These are phyloP conservation scores for Lippia alba DNA, from an alignment of 305 asterid genomes.

Conservation along the genomic window DNA sequence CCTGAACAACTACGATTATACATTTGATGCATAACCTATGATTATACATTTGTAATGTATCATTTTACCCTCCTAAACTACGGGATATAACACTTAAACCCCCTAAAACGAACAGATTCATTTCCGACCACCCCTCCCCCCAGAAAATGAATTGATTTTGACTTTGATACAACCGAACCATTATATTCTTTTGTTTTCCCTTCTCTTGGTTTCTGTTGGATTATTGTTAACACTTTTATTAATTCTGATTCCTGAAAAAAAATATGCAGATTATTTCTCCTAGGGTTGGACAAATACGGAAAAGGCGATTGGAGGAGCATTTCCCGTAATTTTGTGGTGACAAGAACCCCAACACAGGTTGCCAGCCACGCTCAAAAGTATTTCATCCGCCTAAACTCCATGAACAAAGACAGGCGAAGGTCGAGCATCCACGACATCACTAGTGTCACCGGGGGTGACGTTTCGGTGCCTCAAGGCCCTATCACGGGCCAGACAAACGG, in stretches of 20 bases:
- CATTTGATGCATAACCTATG: not conserved
- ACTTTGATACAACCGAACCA: not conserved
- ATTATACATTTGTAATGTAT: not conserved
- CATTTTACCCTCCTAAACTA: no score
- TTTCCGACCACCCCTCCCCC: no score
- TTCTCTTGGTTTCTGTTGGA: slow-evolving; percentile 4
- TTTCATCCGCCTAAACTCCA: slow-evolving; percentile 82
- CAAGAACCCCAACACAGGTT: slow-evolving; percentile 92
- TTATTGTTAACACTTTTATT: not conserved
- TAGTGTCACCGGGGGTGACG: slow-evolving; percentile 65
- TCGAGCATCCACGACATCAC: slow-evolving; percentile 94
- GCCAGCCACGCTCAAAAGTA: slow-evolving; percentile 95
- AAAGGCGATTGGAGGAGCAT: slow-evolving; percentile 96
- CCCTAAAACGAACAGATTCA: no score
- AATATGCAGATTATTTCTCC: slow-evolving; percentile 73
- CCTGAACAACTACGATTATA: not conserved
- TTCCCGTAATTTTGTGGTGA: slow-evolving; percentile 83
- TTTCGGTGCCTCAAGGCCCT: slow-evolving; percentile 73
- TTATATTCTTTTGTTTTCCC: not conserved
- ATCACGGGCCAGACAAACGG: slow-evolving; percentile 81
- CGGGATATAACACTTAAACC: no score
- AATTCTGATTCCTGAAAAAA: not conserved
- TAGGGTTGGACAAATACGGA: slow-evolving; percentile 84
- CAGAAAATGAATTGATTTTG: no score
- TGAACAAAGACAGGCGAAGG: slow-evolving; percentile 87